Base-by-base conservation (phyloP, 768 basidiomycete genomes). In the Agaricus subrufescens region DNA sequence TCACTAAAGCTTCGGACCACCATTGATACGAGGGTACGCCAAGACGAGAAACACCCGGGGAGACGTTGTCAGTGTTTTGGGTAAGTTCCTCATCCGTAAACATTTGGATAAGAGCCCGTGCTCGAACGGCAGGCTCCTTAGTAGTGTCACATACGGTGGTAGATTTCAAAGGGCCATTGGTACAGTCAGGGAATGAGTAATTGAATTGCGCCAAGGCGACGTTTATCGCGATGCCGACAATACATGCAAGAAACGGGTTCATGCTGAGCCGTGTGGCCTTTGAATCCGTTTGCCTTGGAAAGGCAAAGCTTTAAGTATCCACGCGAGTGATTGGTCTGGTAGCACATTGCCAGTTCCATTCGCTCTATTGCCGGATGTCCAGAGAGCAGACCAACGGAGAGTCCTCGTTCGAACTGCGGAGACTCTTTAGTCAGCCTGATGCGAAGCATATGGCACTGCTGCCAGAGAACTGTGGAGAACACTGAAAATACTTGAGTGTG, bases 1-100 rank as follows among this genome's bases (percentile, higher is more conserved):
- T 54, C 60, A 83, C 83, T 62, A 84, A 62, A 2, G 75, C 82
- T 68, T 84, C 82, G 25, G 77, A 79, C 82, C 83, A 84, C 81
- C 82, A 83, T 46, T 81, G 71, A 51, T 85, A 85, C 15, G 75
- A 62, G 9, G 81, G 80, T 26, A 85, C 66, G n/a, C 81, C 82
- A 2, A 83, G 71, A 10, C 81, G 75, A 52, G 81, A 67, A 23
- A 83, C 80, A 29, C 80, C 83, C 5, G 78, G 75, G 4, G 80
- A 73, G 0, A 62, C 55, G 56, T 79, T 82, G 46, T 73, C 76
- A 4, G 79, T 81, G 63, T 83, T 82, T 53, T 66, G 70, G 48
- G 78, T 77, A 54, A 82, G 66, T 59, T 85, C 83, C 14, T 70
- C 71, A 31, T 77, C 70, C 11, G 78, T 82, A 62, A 83, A 79